These are phyloP conservation scores for Gloeophyllum trabeum DNA, from an alignment of 768 basidiomycete genomes.

Conservation along the genomic window DNA sequence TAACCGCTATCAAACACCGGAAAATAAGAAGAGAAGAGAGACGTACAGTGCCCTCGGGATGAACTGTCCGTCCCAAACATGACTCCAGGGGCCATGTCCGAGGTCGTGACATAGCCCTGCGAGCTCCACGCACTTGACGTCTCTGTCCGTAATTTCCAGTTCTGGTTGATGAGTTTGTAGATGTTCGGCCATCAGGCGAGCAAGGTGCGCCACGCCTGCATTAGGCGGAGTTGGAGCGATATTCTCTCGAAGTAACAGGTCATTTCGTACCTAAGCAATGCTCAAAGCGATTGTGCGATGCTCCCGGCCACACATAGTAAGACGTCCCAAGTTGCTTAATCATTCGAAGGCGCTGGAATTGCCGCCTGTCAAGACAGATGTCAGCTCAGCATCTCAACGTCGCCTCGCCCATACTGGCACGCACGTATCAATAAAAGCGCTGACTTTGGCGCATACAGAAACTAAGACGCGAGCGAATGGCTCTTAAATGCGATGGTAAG, in stretches of 20 bases:
- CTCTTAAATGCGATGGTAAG: neutral
- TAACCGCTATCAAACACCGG: neutral
- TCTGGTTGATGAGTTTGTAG: slow-evolving; percentile 47
- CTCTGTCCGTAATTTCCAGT: slow-evolving; percentile 56
- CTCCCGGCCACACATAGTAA: slow-evolving; percentile 67
- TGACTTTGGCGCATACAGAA: slow-evolving; percentile 24
- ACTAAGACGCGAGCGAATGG: slow-evolving; percentile 10
- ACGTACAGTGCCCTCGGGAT: slow-evolving; percentile 58
- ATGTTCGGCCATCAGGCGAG: slow-evolving; percentile 48
- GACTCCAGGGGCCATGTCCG: slow-evolving; percentile 80
- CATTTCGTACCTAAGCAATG: slow-evolving; percentile 80
- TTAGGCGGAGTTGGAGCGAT: slow-evolving; percentile 1
- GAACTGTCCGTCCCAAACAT: slow-evolving; percentile 71
- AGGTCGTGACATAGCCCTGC: slow-evolving; percentile 81
- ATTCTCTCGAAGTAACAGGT: slow-evolving; percentile 9
- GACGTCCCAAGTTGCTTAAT: slow-evolving; percentile 78
- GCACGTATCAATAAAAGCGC: slow-evolving; percentile 60
- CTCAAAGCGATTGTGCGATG: slow-evolving; percentile 75
- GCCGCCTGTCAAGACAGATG: slow-evolving; percentile 28
- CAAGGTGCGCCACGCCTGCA: slow-evolving; percentile 69
- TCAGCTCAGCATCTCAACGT: neutral
- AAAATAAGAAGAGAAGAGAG: neutral
- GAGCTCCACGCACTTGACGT: slow-evolving; percentile 67
- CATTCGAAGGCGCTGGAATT: slow-evolving; percentile 68
- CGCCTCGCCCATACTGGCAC: slow-evolving; percentile 12